phyloP scores from a whole-genome alignment of 345 rosid species.

The Physaria fendleri region DNA sequence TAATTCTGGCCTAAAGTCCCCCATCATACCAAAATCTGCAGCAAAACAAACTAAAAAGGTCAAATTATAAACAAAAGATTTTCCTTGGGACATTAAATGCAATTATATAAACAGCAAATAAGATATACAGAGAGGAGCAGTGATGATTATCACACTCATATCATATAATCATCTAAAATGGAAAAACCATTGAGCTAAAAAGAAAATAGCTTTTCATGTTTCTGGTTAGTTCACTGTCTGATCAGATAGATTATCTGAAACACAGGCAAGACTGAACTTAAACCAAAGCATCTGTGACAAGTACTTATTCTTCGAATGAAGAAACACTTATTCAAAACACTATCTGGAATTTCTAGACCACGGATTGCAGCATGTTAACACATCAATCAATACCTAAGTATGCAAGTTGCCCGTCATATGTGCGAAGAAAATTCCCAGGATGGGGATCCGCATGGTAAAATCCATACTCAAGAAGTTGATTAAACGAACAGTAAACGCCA shows the following conservation, averaged over 20 bases:
- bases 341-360: conserved; percentile 5
- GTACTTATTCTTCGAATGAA: not conserved
- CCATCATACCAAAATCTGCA: conserved; percentile 98
- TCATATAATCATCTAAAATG: not conserved
- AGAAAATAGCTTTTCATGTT: conserved; percentile 1
- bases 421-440: conserved; percentile 91
- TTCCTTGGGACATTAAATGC: not conserved
- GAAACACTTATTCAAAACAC: not conserved
- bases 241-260: not conserved
- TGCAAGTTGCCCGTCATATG: conserved; percentile 84
- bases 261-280: not conserved
- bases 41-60: conserved; percentile 25
- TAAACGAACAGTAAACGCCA: conserved; percentile 95
- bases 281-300: conserved; percentile 1
- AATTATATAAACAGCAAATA: not conserved
- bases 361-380: not conserved
- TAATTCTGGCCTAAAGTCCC: conserved; percentile 85
- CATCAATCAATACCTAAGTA: conserved; percentile 57
- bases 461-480: conserved; percentile 84
- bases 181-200: not conserved
- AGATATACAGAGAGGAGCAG: not conserved
- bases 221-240: conserved; percentile 3
- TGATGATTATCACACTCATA: not conserved
- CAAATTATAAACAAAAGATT: conserved; percentile 15
- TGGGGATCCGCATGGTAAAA: conserved; percentile 99